phyloP scores from a whole-genome alignment of 2,329 filamentous ascomycete species.

The Zymoseptoria passerinii region DNA sequence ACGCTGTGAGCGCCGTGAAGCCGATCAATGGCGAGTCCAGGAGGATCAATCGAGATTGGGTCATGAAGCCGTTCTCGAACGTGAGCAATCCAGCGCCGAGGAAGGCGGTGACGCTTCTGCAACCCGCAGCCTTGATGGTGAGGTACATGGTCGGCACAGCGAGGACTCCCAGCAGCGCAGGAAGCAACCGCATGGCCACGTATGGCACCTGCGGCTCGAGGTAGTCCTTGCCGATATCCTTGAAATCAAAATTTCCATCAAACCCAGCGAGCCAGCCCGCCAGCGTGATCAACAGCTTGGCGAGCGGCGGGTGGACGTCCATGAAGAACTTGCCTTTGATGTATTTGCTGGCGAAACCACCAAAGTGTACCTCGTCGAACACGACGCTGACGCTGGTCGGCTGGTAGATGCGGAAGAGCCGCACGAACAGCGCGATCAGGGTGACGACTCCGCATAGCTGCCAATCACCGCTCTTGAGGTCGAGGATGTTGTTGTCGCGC shows the following conservation, averaged over 20 bases:
- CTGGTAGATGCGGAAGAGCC: slow-evolving; percentile 92
- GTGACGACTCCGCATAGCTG: slow-evolving; percentile 66
- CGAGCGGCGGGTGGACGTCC: slow-evolving; percentile 97
- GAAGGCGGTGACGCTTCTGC: slow-evolving; percentile 73
- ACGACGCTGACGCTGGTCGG: slow-evolving; percentile 94
- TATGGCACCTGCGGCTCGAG: slow-evolving; percentile 90
- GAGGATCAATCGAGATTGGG: slow-evolving; percentile 89
- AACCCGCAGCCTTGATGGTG: slow-evolving; percentile 83
- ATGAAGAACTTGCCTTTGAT: slow-evolving; percentile 99
- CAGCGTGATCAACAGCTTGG: slow-evolving; percentile 92
- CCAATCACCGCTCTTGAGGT: slow-evolving; percentile 77
- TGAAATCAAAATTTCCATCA: slow-evolving; percentile 94
- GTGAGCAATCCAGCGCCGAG: slow-evolving; percentile 81
- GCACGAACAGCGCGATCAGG: slow-evolving; percentile 66
- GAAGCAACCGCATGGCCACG: slow-evolving; percentile 92
- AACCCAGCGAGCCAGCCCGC: slow-evolving; percentile 94
- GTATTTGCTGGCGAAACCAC: slow-evolving; percentile 96
- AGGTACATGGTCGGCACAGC: slow-evolving; percentile 90
- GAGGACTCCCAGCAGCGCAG: slow-evolving; percentile 79
- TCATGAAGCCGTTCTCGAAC: slow-evolving; percentile 93
- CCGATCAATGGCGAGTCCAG: slow-evolving; percentile 92
- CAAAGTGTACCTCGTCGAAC: slow-evolving; percentile 99
- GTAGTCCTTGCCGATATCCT: slow-evolving; percentile 99
- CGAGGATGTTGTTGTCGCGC: slow-evolving; percentile 83
- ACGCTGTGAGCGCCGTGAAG: slow-evolving; percentile 82